Percentiles rank a stretch among this genome's conserved stretches.
Evolutionary conservation across 1,139 yeast genomes (phyloP).

Genomic region (Entelexis paramagnoliae): DNA sequence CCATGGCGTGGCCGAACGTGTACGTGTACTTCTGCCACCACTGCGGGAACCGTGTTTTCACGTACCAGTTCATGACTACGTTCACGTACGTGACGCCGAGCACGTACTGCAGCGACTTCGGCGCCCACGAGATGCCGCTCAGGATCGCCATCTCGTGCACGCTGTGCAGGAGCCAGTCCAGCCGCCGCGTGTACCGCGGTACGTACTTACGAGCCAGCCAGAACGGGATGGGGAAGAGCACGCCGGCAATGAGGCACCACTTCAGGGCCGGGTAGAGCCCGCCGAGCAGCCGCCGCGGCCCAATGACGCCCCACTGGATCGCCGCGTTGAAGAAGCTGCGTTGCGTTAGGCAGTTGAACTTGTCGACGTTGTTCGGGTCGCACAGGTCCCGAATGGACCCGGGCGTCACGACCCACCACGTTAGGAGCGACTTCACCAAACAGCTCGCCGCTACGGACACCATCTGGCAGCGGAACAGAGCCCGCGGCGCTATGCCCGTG

Average conservation of each 20-base stretch:
- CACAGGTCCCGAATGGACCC: slow-evolving; percentile 43
- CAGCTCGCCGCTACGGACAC: slow-evolving; percentile 33
- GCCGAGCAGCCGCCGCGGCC: slow-evolving; percentile 44
- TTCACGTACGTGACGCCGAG: slow-evolving; percentile 44
- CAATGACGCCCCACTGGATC: slow-evolving; percentile 40
- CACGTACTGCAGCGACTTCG: slow-evolving; percentile 44
- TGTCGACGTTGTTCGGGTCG: slow-evolving; percentile 45
- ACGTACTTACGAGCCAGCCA: slow-evolving; percentile 33
- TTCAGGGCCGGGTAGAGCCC: slow-evolving; percentile 42
- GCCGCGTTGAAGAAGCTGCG: slow-evolving; percentile 32
- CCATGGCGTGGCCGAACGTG: slow-evolving; percentile 46
- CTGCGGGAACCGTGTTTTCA: slow-evolving; percentile 38
- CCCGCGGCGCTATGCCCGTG: slow-evolving; percentile 49
- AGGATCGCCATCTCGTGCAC: slow-evolving; percentile 46
- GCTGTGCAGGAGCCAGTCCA: slow-evolving; percentile 39
- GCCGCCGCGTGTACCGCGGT: slow-evolving; percentile 39
- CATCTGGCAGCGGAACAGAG: slow-evolving; percentile 50
- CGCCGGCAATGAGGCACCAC: slow-evolving; percentile 43
- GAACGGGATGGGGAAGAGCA: slow-evolving; percentile 30
- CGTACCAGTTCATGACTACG: slow-evolving; percentile 34
- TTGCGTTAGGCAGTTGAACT: slow-evolving; percentile 37
- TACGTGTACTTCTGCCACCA: slow-evolving; percentile 52
- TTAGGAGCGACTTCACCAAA: slow-evolving; percentile 43
- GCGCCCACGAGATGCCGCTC: slow-evolving; percentile 37
- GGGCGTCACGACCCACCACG: slow-evolving; percentile 41